Evolutionary conservation across 2,329 filamentous ascomycete species (phyloP).

Genomic region (Fusarium sp.): DNA sequence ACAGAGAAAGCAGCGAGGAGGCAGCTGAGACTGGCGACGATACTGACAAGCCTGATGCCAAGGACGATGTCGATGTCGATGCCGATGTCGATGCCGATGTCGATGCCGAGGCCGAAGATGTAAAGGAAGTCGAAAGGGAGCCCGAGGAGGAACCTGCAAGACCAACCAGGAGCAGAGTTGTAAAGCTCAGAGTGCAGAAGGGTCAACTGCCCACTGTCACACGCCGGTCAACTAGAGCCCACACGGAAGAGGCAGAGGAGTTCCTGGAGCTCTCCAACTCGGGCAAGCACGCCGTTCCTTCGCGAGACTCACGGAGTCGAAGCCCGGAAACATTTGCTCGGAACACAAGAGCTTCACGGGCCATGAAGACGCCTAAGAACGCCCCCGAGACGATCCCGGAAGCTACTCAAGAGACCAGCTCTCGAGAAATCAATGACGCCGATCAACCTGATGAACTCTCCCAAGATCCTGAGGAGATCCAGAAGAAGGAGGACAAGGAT

Average conservation of each 20-base stretch:
- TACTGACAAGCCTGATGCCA: slow-evolving; percentile 47
- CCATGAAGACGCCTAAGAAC: slow-evolving; percentile 63
- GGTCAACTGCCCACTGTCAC: slow-evolving; percentile 45
- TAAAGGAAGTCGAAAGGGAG: slow-evolving; percentile 44
- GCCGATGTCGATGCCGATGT: slow-evolving; percentile 40
- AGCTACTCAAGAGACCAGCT: slow-evolving; percentile 65
- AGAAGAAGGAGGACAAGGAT: slow-evolving; percentile 47
- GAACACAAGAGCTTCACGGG: slow-evolving; percentile 59
- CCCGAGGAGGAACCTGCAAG: slow-evolving; percentile 36
- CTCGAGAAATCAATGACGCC: slow-evolving; percentile 50
- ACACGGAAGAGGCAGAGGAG: slow-evolving; percentile 66
- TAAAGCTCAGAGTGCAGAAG: slow-evolving; percentile 59
- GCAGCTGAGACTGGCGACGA: slow-evolving; percentile 49
- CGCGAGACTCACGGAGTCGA: slow-evolving; percentile 64
- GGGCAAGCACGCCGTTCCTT: slow-evolving; percentile 66
- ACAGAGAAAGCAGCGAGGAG: slow-evolving; percentile 60
- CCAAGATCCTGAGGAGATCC: slow-evolving; percentile 45
- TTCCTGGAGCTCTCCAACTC: slow-evolving; percentile 71
- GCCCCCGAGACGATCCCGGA: slow-evolving; percentile 63
- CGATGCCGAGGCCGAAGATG: slow-evolving; percentile 48
- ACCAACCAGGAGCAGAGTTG: slow-evolving; percentile 53
- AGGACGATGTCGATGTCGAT: slow-evolving; percentile 34
- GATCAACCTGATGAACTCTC: slow-evolving; percentile 55
- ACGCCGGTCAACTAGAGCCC: slow-evolving; percentile 64
- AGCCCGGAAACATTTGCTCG: slow-evolving; percentile 65